phyloP scores from a whole-genome alignment of 148 eudicot species.

The Arbutus unedo region DNA sequence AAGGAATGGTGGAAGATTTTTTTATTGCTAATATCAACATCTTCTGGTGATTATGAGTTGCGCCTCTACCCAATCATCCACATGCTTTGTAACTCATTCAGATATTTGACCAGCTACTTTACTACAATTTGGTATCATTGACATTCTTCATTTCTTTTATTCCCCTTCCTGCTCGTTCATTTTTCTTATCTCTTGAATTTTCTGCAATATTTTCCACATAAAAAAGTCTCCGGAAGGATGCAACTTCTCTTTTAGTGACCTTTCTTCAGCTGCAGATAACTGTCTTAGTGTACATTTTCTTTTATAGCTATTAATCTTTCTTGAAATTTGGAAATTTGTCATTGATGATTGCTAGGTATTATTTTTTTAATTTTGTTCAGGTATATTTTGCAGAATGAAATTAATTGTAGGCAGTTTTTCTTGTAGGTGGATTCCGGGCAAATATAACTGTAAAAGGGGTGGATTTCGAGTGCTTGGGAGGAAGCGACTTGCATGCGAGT shows the following conservation, averaged over 20 bases:
- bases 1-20: background rate
- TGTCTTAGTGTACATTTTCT: background rate
- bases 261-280: too few relatives aligned
- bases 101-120: background rate
- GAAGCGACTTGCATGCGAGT: conserved; percentile 20
- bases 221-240: background rate
- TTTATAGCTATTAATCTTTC: background rate
- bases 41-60: background rate
- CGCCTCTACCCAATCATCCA: background rate
- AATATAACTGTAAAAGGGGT: conserved; percentile 37
- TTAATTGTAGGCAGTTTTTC: background rate
- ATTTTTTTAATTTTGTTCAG: background rate
- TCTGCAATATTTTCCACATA: background rate
- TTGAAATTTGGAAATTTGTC: background rate
- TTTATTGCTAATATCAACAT: background rate
- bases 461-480: conserved; percentile 40
- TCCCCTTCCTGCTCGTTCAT: background rate
- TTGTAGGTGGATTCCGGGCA: conserved; percentile 45
- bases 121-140: background rate
- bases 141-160: background rate
- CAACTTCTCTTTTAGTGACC: background rate
- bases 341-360: background rate
- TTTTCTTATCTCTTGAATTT: too few relatives aligned
- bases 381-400: background rate
- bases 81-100: background rate